phyloP scores from a whole-genome alignment of 2,329 filamentous ascomycete genomes.

The Drechslerella coelobrocha region DNA sequence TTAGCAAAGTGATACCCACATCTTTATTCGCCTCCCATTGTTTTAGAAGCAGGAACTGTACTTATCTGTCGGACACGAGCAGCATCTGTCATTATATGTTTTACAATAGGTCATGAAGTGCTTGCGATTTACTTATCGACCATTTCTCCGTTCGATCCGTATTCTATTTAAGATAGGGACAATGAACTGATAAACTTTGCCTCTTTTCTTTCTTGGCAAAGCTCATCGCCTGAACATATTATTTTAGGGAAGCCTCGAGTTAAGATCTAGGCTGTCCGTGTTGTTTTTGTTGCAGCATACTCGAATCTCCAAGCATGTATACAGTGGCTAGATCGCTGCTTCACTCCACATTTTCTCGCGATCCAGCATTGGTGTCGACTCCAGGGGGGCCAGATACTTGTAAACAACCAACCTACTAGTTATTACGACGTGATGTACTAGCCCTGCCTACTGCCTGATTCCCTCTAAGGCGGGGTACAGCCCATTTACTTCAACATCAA shows the following conservation, averaged over 20 bases:
- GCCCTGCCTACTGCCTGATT: background rate
- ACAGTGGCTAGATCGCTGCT: no score
- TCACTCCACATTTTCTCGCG: no score
- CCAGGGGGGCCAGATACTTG: no score
- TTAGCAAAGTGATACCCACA: conserved; percentile 45
- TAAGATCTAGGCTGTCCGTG: no score
- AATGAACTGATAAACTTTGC: no score
- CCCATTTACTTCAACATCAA: background rate
- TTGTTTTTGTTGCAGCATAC: conserved; percentile 48
- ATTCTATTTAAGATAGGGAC: no score
- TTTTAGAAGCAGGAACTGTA: conserved; percentile 14
- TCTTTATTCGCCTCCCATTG: conserved; percentile 1
- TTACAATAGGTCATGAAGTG: conserved; percentile 20
- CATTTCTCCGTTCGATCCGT: background rate
- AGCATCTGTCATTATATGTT: conserved; percentile 23
- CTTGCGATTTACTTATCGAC: background rate
- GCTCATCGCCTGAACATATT: no score
- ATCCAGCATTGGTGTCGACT: no score
- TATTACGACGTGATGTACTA: no score
- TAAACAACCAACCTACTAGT: no score
- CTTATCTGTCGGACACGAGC: conserved; percentile 3
- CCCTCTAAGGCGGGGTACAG: background rate
- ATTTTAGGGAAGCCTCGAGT: no score
- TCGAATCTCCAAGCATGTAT: background rate
- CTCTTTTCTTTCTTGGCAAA: no score